These are phyloP conservation scores for Grosmannia penicillata DNA, from an alignment of 2,329 filamentous ascomycete species.

Conservation along the genomic window DNA sequence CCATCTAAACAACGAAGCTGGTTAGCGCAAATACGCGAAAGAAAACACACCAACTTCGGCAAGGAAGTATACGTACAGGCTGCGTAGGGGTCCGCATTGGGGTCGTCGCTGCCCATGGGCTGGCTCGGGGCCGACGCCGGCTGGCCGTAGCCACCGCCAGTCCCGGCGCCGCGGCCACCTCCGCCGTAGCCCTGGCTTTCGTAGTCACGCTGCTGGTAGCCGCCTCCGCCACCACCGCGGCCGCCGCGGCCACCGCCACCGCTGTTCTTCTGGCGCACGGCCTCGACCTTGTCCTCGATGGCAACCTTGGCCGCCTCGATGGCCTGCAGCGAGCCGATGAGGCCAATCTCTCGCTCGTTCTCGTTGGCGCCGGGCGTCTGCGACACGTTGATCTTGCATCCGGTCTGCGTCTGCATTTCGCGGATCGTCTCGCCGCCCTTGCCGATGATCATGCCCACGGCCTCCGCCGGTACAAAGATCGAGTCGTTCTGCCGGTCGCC, in stretches of 20 bases:
- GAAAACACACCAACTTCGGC: background rate
- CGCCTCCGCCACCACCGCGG: conserved; percentile 24
- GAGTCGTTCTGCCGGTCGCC: conserved; percentile 65
- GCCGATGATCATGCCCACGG: conserved; percentile 92
- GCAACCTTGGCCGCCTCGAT: conserved; percentile 70
- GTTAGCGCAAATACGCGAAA: conserved; percentile 11
- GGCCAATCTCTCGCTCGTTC: conserved; percentile 70
- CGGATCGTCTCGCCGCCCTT: conserved; percentile 91
- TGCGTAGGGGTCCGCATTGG: conserved; percentile 55
- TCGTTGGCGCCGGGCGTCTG: conserved; percentile 65
- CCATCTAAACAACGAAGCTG: conserved; percentile 49
- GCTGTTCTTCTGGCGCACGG: conserved; percentile 49
- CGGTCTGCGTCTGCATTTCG: conserved; percentile 76
- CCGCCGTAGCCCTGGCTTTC: conserved; percentile 30
- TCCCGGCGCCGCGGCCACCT: conserved; percentile 40
- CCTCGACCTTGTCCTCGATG: conserved; percentile 85
- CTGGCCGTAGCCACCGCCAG: conserved; percentile 18
- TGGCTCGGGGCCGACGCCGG: background rate
- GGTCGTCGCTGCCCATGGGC: conserved; percentile 29
- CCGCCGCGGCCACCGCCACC: conserved; percentile 28
- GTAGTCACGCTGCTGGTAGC: conserved; percentile 33
- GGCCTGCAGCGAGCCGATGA: conserved; percentile 63
- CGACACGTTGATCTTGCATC: conserved; percentile 90
- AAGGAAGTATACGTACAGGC: conserved; percentile 43
- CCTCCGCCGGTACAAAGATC: conserved; percentile 76